Conservation (phyloP, 345 rosid species). For the Syzygium grande region DNA sequence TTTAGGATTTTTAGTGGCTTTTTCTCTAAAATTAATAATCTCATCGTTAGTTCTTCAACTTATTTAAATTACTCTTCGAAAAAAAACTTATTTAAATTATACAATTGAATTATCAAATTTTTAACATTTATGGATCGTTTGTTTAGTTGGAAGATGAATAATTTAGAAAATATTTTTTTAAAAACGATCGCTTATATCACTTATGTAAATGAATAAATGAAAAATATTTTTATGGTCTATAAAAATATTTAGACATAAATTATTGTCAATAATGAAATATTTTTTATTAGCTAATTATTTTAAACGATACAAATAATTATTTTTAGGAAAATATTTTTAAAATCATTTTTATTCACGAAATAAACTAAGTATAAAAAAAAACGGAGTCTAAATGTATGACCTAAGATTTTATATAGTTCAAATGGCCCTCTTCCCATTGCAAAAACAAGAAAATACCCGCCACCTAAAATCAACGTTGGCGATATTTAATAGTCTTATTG, state of each 20-base stretch:
- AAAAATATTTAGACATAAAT: too few species aligned
- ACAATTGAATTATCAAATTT: background rate
- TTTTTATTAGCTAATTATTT: too few species aligned
- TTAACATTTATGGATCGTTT: background rate
- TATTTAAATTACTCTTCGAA: background rate
- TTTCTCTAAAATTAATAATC: background rate
- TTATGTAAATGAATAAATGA: too few species aligned
- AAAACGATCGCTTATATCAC: too few species aligned
- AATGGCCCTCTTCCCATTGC: background rate
- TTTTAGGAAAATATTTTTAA: too few species aligned
- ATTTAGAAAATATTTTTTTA: too few species aligned
- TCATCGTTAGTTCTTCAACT: background rate
- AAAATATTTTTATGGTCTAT: too few species aligned
- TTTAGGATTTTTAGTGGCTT: fast-evolving
- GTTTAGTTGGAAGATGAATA: too few species aligned
- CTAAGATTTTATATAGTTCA: background rate
- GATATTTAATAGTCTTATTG: background rate
- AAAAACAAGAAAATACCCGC: background rate
- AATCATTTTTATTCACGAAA: too few species aligned
- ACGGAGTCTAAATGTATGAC: background rate
- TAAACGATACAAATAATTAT: too few species aligned
- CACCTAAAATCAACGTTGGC: background rate
- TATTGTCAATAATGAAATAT: too few species aligned
- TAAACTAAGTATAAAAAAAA: too few species aligned
- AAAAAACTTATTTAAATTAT: background rate